These are phyloP conservation scores for Eucalyptus caleyi DNA, from an alignment of 345 rosid species.

Conservation along the genomic window DNA sequence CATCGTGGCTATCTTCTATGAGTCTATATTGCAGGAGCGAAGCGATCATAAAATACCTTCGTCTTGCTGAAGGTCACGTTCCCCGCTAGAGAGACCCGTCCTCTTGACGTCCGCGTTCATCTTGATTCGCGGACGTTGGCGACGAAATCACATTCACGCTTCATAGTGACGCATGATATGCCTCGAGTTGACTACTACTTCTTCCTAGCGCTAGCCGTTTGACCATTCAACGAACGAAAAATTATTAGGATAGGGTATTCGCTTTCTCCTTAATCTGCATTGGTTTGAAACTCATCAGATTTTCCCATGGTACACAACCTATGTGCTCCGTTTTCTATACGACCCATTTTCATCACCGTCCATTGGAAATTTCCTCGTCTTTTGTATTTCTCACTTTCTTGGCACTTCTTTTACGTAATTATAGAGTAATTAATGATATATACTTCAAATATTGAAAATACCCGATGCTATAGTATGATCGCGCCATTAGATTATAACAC, in stretches of 20 bases:
- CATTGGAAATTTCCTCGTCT: not conserved
- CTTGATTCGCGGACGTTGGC: too few species aligned
- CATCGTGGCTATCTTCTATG: too few species aligned
- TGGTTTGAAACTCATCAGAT: not conserved
- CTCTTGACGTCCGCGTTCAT: too few species aligned
- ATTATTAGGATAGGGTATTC: not conserved
- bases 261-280: not conserved
- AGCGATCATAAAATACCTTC: accelerated
- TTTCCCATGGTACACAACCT: not conserved
- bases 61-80: too few species aligned
- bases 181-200: not conserved
- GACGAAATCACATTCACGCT: not conserved
- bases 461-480: not conserved
- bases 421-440: not conserved
- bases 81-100: too few species aligned
- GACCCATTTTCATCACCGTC: not conserved
- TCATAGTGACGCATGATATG: not conserved
- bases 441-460: not conserved
- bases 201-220: not conserved
- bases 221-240: not conserved
- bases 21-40: too few species aligned
- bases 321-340: not conserved
- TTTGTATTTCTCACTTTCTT: not conserved
- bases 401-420: not conserved
- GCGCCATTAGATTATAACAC: not conserved